Evolutionary conservation across 148 eudicot genomes (phyloP), one percentile per base, ranked within the genome.

Genomic region (Rhododendron mucronatum): DNA sequence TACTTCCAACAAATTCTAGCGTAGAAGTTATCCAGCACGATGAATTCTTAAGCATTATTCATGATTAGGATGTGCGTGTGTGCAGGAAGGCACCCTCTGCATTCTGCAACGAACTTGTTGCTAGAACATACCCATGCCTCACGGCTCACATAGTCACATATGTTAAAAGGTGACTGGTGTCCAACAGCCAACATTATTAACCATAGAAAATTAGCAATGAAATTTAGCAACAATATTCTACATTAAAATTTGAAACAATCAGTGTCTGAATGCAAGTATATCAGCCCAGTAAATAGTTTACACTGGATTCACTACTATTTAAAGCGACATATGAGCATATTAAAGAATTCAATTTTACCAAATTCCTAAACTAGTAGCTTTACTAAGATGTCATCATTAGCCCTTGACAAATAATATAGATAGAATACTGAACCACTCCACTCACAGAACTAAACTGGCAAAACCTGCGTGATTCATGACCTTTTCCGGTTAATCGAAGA

Each of bases 371-470:
- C 83, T 28, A 80, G 51, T 50, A 15, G 30, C 82, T 26, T 6
- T 28, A 80, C 61, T 48, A 80, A 80, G 61, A 80, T 80, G 59
- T 13, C 82, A 79, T 28, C 61, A 80, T 80, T 28, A 14, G 65
- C 82, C 37, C 33, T 51, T 14, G 21, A 51, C 16, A 80, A 30
- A 2, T 30, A 80, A 26, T 7, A 33, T 16, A 51, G 48, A 48
- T 53, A 48, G 63, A 80, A 35, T 33, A 53, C 35, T 78, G 81
- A 45, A 55, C 69, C 83, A 35, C 15, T 81, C 20, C 45, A 81
- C 65, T 3, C 45, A 55, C 35, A 37, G 67, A 80, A 33, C 47
- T 53, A 81, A 33, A 81, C 74, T 39, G 50, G 51, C 84, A 82
- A 82, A 82, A 30, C 44, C 39, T 61, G 7, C 35, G 39, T 61